Base-by-base conservation (phyloP, 1,284 basidiomycete species). In the Lentinula novae-zelandiae region DNA sequence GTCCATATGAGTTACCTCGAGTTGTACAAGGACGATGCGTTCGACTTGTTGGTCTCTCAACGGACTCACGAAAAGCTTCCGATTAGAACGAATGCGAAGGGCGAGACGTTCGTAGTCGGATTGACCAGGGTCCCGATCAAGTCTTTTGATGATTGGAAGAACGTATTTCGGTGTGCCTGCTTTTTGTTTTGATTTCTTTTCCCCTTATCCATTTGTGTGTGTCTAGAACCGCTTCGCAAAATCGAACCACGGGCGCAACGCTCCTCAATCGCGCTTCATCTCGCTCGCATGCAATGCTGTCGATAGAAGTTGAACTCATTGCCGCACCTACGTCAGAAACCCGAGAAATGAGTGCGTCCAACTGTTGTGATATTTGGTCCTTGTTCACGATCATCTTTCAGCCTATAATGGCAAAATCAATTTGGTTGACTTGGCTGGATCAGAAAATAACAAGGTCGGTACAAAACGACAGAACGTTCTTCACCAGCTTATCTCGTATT, bases 11-110 rank as follows among this genome's bases (percentile, higher is more conserved):
- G 89, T 0, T 93, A 92, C 65, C 89, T 93, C 82, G 92, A 93
- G 70, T 91, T 93, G 50, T 92, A 93, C 73, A 91, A 91, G 68
- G 92, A 94, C 66, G 91, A 94, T 62, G 87, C 90, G 1, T 93
- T 90, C 68, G 92, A 94, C 68, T 79, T 95, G 5, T 79, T 94
- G 2, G 87, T 90, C 2, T 76, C 82, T 53, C 77, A 87, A 53
- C 15, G 39, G 6, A 42, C 57, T 4, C 38, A 86, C 13, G 83
- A 83, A 2, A 93, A 93, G 70, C 83, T 93, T 17, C 87, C 88
- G 22, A 85, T 93, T 22, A 81, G 90, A 56, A 90, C 90, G 70
- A 58, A 51, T 44, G 49, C 57, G 17, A 42, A 40, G 17, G 57
- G 57, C 27, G 39, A 51, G 39, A 52, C 51, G 13, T 58, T 44